Conservation (phyloP, 1,139 yeast genomes). For the Pichia sp. region DNA sequence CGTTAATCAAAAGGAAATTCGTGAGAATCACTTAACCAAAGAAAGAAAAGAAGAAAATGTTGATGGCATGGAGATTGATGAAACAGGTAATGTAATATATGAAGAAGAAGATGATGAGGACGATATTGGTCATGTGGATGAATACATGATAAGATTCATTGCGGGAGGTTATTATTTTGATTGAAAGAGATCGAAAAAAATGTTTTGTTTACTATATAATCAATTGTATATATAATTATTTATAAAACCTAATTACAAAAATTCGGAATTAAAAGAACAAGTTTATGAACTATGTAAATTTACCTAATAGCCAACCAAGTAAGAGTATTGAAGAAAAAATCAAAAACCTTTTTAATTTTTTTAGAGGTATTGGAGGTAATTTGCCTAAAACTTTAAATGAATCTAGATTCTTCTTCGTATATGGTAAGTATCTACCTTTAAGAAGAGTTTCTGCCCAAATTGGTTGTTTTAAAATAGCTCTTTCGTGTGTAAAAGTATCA, state of each 20-base stretch:
- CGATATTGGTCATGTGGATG: slow-evolving; percentile 86
- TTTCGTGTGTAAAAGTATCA: slow-evolving; percentile 67
- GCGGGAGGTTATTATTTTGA: slow-evolving; percentile 72
- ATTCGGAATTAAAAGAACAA: neutral
- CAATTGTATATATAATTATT: neutral
- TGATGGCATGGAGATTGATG: slow-evolving; percentile 3
- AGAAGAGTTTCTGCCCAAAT: slow-evolving; percentile 57
- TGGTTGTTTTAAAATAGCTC: slow-evolving; percentile 65
- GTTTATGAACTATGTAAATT: neutral
- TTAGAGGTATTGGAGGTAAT: slow-evolving; percentile 30
- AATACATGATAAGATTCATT: slow-evolving; percentile 88
- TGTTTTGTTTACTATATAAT: slow-evolving; percentile 14
- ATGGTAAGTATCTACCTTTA: slow-evolving; percentile 67
- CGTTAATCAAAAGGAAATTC: slow-evolving; percentile 18
- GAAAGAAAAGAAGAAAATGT: neutral
- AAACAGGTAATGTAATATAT: slow-evolving; percentile 2
- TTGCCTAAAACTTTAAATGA: slow-evolving; percentile 27
- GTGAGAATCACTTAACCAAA: neutral
- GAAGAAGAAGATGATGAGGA: slow-evolving; percentile 53
- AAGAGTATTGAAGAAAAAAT: slow-evolving; percentile 25
- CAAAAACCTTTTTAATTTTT: slow-evolving; percentile 12
- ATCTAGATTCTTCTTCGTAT: slow-evolving; percentile 34
- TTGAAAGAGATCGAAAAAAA: neutral
- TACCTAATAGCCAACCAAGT: slow-evolving; percentile 28
- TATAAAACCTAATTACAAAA: neutral